A percentile compares a stretch with the other conserved stretches of the same genome.
Conservation (phyloP, 1,284 basidiomycete genomes). For the Rhizopogon parksii region DNA sequence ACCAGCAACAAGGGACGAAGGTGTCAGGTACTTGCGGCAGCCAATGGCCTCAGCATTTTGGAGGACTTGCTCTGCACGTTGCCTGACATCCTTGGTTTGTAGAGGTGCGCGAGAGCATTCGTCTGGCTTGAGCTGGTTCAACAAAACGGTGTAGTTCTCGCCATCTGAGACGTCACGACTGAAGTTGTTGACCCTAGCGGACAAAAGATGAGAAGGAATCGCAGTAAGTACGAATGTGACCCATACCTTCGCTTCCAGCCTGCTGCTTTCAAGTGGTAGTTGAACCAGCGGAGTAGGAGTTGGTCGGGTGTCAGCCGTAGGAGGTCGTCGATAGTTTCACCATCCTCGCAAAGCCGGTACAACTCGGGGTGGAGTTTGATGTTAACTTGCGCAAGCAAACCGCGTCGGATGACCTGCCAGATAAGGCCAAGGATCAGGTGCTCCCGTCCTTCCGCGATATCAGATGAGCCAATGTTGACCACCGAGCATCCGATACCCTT, state of each 20-base stretch:
- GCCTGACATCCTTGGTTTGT: constrained; percentile 75
- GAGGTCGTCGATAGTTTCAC: constrained; percentile 94
- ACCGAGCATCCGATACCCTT: constrained; percentile 98
- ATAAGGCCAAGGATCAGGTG: constrained; percentile 98
- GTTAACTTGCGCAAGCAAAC: constrained; percentile 91
- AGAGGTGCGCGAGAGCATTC: constrained; percentile 91
- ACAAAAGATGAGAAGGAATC: constrained; percentile 10
- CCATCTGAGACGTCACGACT: constrained; percentile 92
- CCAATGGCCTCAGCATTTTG: constrained; percentile 92
- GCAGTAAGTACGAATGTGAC: background rate
- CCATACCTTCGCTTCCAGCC: constrained; percentile 78
- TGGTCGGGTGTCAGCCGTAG: constrained; percentile 93
- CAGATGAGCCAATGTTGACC: constrained; percentile 94
- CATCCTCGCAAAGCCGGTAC: constrained; percentile 93
- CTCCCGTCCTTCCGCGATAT: constrained; percentile 90
- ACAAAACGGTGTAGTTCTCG: constrained; percentile 94
- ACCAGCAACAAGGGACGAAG: constrained; percentile 84
- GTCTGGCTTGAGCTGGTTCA: constrained; percentile 93
- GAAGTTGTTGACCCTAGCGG: constrained; percentile 87
- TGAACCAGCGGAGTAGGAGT: constrained; percentile 96
- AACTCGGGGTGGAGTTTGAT: constrained; percentile 98
- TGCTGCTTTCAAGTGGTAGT: constrained; percentile 95
- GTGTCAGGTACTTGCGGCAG: constrained; percentile 93
- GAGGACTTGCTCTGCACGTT: constrained; percentile 87
- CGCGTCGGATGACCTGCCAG: constrained; percentile 96